Percentiles rank a stretch among this genome's conserved stretches.
These are phyloP conservation scores for Eimeria falciformis DNA, from an alignment of 169 alveolate genomes.

Conservation along the genomic window DNA sequence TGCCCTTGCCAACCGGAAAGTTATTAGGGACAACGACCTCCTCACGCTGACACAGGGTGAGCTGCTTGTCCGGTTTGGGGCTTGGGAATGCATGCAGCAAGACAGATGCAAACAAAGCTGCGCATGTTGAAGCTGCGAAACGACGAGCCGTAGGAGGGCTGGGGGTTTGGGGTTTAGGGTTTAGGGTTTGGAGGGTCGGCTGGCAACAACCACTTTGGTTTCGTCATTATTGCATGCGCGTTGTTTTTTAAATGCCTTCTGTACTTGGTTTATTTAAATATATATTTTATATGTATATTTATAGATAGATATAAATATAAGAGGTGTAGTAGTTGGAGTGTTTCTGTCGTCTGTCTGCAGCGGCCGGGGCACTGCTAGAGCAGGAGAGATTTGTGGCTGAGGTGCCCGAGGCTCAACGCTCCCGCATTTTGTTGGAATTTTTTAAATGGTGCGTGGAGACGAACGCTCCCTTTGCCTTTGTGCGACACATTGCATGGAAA, in stretches of 20 bases:
- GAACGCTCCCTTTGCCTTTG: neutral
- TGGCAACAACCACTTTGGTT: neutral
- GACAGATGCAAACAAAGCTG: no score
- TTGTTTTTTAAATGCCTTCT: neutral
- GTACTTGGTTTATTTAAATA: no score
- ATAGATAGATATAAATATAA: no score
- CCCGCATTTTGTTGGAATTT: neutral
- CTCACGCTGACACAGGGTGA: neutral
- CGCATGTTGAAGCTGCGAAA: no score
- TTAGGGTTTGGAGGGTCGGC: no score
- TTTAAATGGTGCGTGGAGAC: neutral
- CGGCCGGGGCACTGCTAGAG: slow-evolving; percentile 9
- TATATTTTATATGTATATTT: no score
- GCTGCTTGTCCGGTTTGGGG: no score
- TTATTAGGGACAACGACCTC: neutral
- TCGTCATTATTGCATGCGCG: neutral
- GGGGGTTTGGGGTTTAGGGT: no score
- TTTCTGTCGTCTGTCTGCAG: no score
- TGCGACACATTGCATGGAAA: neutral
- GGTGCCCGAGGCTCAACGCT: neutral
- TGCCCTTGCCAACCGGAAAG: neutral
- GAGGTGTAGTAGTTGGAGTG: no score
- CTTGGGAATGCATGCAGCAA: no score
- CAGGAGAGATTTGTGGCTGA: neutral
- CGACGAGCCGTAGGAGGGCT: no score